Evolutionary conservation across 768 basidiomycete species (phyloP).

Genomic region (Calocybe cyanea): DNA sequence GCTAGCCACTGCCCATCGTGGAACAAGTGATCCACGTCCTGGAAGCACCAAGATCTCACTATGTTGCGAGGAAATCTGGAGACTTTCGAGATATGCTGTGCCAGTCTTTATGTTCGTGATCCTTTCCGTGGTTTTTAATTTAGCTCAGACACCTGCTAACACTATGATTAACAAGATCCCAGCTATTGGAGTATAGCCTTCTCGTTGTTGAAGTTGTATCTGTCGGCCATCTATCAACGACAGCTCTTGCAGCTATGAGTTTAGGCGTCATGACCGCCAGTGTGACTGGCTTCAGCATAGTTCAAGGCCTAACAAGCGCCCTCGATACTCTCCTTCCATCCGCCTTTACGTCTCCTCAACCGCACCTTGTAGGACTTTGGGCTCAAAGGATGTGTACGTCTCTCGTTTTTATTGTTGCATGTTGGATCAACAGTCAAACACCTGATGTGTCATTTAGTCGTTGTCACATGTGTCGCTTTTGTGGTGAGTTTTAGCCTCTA

Average conservation of each 20-base stretch:
- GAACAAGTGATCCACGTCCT: not conserved
- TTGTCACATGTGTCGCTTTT: constrained; percentile 53
- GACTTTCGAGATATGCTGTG: constrained; percentile 58
- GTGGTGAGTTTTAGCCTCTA: constrained; percentile 41
- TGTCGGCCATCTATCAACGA: constrained; percentile 89
- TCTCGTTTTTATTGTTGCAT: constrained; percentile 44
- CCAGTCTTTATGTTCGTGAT: constrained; percentile 63
- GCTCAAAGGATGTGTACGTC: constrained; percentile 76
- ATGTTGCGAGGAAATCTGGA: constrained; percentile 54
- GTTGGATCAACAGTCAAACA: constrained; percentile 7
- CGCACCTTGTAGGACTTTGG: constrained; percentile 87
- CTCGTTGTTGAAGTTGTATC: constrained; percentile 79
- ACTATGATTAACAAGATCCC: constrained; percentile 44
- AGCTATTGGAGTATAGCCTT: constrained; percentile 81
- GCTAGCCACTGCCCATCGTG: constrained; percentile 35
- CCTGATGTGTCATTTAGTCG: constrained; percentile 35
- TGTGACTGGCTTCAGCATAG: constrained; percentile 70
- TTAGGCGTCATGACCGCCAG: constrained; percentile 70
- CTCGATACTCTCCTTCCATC: constrained; percentile 92
- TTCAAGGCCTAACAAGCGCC: constrained; percentile 77
- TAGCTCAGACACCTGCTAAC: not conserved
- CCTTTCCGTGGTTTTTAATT: not conserved
- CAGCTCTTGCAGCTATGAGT: constrained; percentile 79
- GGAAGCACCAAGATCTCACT: constrained; percentile 16
- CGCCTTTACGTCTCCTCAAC: constrained; percentile 87